These are phyloP conservation scores for Durio zibethinus DNA, from an alignment of 345 rosid species.

Conservation along the genomic window DNA sequence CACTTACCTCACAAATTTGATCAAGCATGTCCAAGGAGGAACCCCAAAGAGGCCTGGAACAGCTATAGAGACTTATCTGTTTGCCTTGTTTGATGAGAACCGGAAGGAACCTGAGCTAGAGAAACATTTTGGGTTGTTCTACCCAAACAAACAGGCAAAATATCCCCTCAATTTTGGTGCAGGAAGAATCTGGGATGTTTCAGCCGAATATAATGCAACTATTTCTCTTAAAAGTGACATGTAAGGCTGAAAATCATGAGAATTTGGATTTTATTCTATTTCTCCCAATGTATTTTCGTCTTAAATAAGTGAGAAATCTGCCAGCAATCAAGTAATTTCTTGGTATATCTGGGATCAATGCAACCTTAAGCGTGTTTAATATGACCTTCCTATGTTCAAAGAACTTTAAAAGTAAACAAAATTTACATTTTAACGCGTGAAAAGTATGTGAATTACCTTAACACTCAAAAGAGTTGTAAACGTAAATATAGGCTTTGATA, in stretches of 20 bases:
- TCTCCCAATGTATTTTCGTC: neutral
- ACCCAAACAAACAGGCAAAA: conserved; percentile 23
- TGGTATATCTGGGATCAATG: too few species aligned
- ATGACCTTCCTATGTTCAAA: too few species aligned
- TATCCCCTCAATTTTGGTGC: conserved; percentile 18
- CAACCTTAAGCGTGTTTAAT: too few species aligned
- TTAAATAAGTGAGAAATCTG: conserved; percentile 1
- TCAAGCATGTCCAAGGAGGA: conserved; percentile 24
- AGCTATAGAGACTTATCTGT: conserved; percentile 33
- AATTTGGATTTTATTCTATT: neutral
- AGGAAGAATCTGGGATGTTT: conserved; percentile 17
- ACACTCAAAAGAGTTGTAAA: too few species aligned
- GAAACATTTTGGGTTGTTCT: conserved; percentile 40
- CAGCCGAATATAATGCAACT: neutral
- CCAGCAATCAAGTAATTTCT: too few species aligned
- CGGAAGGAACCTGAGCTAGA: conserved; percentile 21
- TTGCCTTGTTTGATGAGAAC: conserved; percentile 43
- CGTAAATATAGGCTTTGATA: too few species aligned
- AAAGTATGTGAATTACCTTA: too few species aligned
- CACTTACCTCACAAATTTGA: conserved; percentile 25
- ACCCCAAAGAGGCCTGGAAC: conserved; percentile 34
- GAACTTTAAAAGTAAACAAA: too few species aligned
- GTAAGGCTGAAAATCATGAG: conserved; percentile 12
- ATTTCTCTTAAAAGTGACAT: conserved; percentile 16
- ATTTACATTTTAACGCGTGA: too few species aligned